These are phyloP conservation scores for Bolboschoenoplectus hybrid DNA, from an alignment of 202 grass and related monocot genomes.

Conservation along the genomic window DNA sequence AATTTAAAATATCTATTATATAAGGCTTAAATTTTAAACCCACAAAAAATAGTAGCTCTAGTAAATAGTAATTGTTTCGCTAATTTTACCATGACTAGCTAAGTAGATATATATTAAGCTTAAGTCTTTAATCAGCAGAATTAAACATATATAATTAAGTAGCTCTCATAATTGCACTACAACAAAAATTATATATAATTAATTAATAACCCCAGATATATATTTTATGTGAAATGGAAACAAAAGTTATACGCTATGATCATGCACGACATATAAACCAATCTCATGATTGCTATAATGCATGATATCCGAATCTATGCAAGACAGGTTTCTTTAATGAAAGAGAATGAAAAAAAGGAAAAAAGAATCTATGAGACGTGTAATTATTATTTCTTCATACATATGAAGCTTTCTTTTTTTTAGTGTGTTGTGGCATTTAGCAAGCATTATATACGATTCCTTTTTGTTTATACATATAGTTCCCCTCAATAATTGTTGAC, in stretches of 20 bases:
- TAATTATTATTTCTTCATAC: conserved; percentile 20
- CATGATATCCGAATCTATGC: conserved; percentile 11
- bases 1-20: not conserved
- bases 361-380: not conserved
- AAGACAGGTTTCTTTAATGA: not conserved
- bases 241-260: not conserved
- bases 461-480: not conserved
- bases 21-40: not conserved
- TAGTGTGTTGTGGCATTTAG: not conserved
- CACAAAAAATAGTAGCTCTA: not conserved
- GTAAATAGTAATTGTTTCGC: not conserved
- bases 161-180: too few species aligned
- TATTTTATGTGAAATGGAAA: conserved; percentile 4
- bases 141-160: too few species aligned
- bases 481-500: not conserved
- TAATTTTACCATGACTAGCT: not conserved
- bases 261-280: conserved; percentile 7
- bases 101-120: not conserved
- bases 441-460: conserved; percentile 5
- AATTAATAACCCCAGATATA: not conserved
- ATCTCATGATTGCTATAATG: conserved; percentile 13
- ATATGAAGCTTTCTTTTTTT: not conserved
- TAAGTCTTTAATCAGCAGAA: not conserved
- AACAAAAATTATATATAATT: not conserved
- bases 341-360: not conserved